Conservation (phyloP, 31 red algal species). For the Bonnemaisonia californica region DNA sequence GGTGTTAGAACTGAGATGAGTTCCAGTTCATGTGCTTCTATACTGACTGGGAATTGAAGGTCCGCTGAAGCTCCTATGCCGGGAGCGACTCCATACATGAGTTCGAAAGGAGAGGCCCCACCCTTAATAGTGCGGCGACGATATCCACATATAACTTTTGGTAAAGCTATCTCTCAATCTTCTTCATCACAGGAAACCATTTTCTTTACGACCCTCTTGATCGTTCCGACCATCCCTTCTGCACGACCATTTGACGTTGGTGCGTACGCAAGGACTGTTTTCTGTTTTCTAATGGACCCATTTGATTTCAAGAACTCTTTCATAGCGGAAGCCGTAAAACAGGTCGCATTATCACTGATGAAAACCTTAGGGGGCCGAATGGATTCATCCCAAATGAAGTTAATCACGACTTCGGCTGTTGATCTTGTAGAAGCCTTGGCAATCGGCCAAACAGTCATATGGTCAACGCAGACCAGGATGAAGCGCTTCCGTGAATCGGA, state of each 20-base stretch:
- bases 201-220: background rate
- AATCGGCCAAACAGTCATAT: slow-evolving; percentile 12
- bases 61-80: background rate
- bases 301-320: background rate
- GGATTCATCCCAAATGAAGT: background rate
- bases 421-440: background rate
- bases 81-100: slow-evolving; percentile 12
- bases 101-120: background rate
- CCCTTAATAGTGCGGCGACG: background rate
- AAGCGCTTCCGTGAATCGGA: background rate
- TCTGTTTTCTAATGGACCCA: background rate
- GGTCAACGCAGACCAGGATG: background rate
- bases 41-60: background rate
- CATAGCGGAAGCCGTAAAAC: background rate
- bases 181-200: background rate
- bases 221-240: slow-evolving; percentile 9
- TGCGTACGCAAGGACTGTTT: slow-evolving; percentile 10
- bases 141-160: slow-evolving; percentile 14
- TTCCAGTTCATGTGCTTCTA: background rate
- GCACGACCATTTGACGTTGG: slow-evolving; percentile 11
- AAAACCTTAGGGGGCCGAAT: background rate
- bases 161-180: background rate
- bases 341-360: slow-evolving; percentile 10
- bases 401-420: background rate
- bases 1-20: background rate